These are phyloP conservation scores for Mycena alexandri DNA, from an alignment of 768 basidiomycete genomes.

Conservation along the genomic window DNA sequence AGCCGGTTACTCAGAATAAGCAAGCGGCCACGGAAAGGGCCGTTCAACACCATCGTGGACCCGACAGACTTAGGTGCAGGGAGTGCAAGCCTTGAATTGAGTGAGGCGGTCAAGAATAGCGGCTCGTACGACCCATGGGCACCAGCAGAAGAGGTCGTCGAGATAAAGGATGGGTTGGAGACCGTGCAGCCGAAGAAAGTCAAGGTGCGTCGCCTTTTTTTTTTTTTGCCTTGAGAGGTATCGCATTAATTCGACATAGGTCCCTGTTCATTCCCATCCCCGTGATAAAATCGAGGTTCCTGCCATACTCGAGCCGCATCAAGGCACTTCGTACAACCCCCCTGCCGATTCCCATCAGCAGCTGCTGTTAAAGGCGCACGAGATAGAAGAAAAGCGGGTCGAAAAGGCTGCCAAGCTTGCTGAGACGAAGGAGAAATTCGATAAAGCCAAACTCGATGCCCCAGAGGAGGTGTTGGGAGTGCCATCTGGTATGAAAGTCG, in stretches of 20 bases:
- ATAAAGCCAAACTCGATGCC: constrained; percentile 56
- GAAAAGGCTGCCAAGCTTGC: constrained; percentile 66
- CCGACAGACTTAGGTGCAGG: constrained; percentile 76
- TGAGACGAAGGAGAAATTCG: constrained; percentile 68
- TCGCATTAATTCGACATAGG: constrained; percentile 47
- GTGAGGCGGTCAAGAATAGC: constrained; percentile 75
- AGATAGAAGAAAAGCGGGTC: constrained; percentile 71
- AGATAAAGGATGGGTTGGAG: constrained; percentile 55
- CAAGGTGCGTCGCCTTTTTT: constrained; percentile 60
- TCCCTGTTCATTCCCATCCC: constrained; percentile 61
- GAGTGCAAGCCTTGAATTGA: constrained; percentile 72
- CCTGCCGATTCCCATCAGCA: constrained; percentile 77
- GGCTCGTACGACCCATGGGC: constrained; percentile 79
- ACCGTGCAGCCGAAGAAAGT: constrained; percentile 56
- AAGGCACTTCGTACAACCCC: constrained; percentile 93
- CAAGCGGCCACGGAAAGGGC: constrained; percentile 77
- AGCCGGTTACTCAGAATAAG: constrained; percentile 81
- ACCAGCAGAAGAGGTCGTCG: constrained; percentile 47
- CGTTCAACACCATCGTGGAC: constrained; percentile 79
- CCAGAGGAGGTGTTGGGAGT: constrained; percentile 51
- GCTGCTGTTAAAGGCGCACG: constrained; percentile 75
- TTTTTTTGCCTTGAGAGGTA: not conserved
- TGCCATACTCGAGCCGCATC: constrained; percentile 79
- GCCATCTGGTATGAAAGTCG: constrained; percentile 77
- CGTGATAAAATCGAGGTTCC: constrained; percentile 70